These are phyloP conservation scores for Malassezia dermatis DNA, from an alignment of 1,284 basidiomycete species.

Conservation along the genomic window DNA sequence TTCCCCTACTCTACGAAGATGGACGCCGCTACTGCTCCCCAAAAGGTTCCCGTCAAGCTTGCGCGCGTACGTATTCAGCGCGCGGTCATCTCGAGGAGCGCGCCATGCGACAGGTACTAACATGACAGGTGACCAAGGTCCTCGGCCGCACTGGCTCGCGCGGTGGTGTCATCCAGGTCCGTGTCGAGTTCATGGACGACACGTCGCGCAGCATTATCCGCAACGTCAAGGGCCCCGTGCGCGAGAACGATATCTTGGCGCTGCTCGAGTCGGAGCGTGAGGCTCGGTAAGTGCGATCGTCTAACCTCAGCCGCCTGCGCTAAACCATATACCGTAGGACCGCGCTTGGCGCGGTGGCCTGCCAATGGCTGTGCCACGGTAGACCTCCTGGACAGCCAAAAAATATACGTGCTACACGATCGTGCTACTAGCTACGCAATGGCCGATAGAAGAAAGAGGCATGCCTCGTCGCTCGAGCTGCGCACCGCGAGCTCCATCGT, in stretches of 20 bases:
- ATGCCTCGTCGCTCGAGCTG: constrained; percentile 75
- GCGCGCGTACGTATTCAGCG: constrained; percentile 16
- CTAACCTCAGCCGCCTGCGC: constrained; percentile 10
- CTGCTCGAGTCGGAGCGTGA: constrained; percentile 98
- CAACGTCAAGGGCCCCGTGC: constrained; percentile 97
- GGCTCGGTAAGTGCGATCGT: constrained; percentile 67
- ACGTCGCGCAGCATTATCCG: constrained; percentile 90
- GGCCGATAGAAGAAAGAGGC: constrained; percentile 75
- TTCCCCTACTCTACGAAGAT: constrained; percentile 11
- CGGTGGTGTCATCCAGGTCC: constrained; percentile 98
- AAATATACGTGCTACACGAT: constrained; percentile 7
- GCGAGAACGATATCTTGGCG: constrained; percentile 92
- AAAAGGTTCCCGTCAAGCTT: constrained; percentile 20
- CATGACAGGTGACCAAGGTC: constrained; percentile 57
- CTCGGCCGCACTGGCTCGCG: constrained; percentile 97
- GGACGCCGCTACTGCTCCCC: constrained; percentile 12
- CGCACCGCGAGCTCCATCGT: constrained; percentile 87
- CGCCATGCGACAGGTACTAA: background rate
- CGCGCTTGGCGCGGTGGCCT: background rate
- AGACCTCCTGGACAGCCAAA: background rate
- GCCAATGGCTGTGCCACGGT: background rate
- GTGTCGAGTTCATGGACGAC: constrained; percentile 99
- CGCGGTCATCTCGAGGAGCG: background rate
- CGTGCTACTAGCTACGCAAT: constrained; percentile 52
- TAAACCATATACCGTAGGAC: constrained; percentile 6